phyloP scores from a whole-genome alignment of 2,329 filamentous ascomycete genomes.

The Rutstroemia sp. region DNA sequence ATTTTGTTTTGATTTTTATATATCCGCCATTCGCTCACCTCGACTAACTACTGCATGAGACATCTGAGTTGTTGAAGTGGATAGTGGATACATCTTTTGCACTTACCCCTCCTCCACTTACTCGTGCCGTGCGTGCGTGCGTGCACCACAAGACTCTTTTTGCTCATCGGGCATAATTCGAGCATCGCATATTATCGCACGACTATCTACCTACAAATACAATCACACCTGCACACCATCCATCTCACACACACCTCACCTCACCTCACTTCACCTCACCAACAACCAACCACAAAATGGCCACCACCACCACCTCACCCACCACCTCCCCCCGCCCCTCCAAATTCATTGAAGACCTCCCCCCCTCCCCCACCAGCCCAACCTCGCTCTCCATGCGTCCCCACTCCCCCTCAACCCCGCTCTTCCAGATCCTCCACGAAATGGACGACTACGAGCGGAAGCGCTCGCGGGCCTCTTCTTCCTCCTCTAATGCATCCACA shows the following conservation, averaged over 20 bases:
- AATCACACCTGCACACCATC: background rate
- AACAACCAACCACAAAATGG: background rate
- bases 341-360: slow-evolving; percentile 12
- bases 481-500: background rate
- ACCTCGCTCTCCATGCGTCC: background rate
- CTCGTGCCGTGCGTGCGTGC: too few relatives aligned
- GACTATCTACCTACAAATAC: background rate
- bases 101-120: background rate
- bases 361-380: slow-evolving; percentile 7
- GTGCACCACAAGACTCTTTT: background rate
- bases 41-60: background rate
- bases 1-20: too few relatives aligned
- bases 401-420: slow-evolving; percentile 1
- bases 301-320: background rate
- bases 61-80: too few relatives aligned
- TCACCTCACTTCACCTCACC: background rate
- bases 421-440: slow-evolving; percentile 10
- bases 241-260: background rate
- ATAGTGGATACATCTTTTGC: background rate
- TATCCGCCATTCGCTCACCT: background rate
- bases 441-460: slow-evolving; percentile 11
- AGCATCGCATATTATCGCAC: background rate
- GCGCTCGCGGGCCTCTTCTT: background rate
- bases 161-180: background rate
- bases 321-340: slow-evolving; percentile 1